These are phyloP conservation scores for Aphanomyces astaci DNA, from an alignment of 352 stramenopile genomes.

Conservation along the genomic window DNA sequence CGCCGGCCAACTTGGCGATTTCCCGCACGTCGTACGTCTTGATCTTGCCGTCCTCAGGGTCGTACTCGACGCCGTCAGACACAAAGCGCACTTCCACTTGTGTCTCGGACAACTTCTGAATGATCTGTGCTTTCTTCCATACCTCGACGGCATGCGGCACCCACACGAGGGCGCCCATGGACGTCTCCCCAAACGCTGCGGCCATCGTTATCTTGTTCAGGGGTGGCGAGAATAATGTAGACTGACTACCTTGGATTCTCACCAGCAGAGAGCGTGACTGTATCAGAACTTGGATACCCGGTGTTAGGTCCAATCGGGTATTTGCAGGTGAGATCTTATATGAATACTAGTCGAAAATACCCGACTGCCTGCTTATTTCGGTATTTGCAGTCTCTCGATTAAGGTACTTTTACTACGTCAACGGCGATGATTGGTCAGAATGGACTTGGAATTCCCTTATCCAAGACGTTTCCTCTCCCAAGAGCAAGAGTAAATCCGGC, in stretches of 20 bases:
- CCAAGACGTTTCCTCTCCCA: neutral
- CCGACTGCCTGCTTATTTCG: neutral
- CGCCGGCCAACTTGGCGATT: constrained; percentile 53
- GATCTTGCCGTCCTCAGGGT: constrained; percentile 52
- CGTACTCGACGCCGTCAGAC: constrained; percentile 41
- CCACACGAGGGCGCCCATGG: constrained; percentile 61
- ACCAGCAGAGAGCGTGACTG: neutral
- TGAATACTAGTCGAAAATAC: too few relatives aligned
- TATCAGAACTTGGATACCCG: too few relatives aligned
- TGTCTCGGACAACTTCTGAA: constrained; percentile 16
- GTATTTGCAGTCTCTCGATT: too few relatives aligned
- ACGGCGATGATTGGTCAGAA: neutral
- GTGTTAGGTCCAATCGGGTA: constrained; percentile 28
- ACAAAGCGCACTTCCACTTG: constrained; percentile 48
- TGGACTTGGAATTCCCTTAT: neutral
- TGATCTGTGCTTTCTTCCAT: constrained; percentile 55
- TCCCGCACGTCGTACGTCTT: constrained; percentile 53
- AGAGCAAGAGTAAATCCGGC: neutral
- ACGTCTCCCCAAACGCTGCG: neutral
- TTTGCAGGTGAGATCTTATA: too few relatives aligned
- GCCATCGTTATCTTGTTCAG: neutral
- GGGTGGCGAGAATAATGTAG: neutral
- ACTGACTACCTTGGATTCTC: neutral
- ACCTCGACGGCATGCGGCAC: constrained; percentile 65
- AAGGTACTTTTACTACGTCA: neutral